Evolutionary conservation across 257 asterid species (phyloP).

Genomic region (Nicotiana knightiana): DNA sequence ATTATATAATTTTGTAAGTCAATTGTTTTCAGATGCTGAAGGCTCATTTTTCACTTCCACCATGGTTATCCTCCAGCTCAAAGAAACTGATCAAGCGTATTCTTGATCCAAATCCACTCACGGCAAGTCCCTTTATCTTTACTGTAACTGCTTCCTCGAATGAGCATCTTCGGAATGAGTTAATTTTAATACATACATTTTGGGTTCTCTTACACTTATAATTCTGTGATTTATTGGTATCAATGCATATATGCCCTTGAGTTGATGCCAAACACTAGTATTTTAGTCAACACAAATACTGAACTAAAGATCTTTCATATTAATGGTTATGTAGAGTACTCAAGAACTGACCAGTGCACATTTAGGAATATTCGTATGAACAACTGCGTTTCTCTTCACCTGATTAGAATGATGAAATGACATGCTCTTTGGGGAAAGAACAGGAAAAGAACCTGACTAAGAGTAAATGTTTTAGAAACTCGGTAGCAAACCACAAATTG

Average conservation of each 20-base stretch:
- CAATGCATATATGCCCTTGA: neutral
- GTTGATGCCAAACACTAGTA: neutral
- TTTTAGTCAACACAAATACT: neutral
- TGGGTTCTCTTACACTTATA: neutral
- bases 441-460: too few species aligned
- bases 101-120: conserved; percentile 70
- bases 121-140: conserved; percentile 37
- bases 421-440: neutral
- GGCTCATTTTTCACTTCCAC: conserved; percentile 59
- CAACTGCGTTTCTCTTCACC: neutral
- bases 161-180: neutral
- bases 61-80: conserved; percentile 69
- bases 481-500: neutral
- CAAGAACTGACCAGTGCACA: neutral
- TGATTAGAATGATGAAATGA: neutral
- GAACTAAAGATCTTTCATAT: neutral
- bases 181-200: neutral
- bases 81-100: conserved; percentile 52
- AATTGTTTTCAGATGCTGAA: conserved; percentile 40
- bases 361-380: neutral
- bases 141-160: neutral
- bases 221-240: neutral
- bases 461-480: too few species aligned
- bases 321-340: neutral
- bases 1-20: neutral